Conservation (phyloP, 2,329 filamentous ascomycete species). For the Xylaria sp. region DNA sequence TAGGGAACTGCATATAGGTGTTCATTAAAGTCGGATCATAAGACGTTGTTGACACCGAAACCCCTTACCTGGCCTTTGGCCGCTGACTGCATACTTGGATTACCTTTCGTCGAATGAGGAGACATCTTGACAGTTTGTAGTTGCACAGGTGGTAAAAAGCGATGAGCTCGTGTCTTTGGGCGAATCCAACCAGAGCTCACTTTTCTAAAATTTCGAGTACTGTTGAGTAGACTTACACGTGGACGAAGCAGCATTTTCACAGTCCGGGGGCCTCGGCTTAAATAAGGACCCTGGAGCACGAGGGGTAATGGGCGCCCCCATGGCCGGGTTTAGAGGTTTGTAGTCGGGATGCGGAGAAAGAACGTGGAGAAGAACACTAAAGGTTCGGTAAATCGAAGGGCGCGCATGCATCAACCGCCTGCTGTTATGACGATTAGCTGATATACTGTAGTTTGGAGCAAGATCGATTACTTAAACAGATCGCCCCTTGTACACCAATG, state of each 20-base stretch:
- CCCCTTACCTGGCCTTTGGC: conserved; percentile 33
- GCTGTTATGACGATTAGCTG: not conserved
- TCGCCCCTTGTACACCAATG: not conserved
- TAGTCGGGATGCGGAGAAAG: conserved; percentile 30
- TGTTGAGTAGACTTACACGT: conserved; percentile 4
- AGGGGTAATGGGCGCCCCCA: conserved; percentile 24
- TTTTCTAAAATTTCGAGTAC: not conserved
- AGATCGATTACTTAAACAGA: not conserved
- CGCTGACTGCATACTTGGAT: conserved; percentile 18
- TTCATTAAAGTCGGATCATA: conserved; percentile 9
- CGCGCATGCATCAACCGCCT: conserved; percentile 14
- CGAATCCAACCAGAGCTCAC: not conserved
- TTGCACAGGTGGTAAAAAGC: not conserved
- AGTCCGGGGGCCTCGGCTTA: not conserved
- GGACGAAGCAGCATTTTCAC: conserved; percentile 7
- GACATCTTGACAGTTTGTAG: conserved; percentile 33
- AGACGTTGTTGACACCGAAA: not conserved
- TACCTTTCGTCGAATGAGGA: conserved; percentile 37
- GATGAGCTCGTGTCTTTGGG: not conserved
- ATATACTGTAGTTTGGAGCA: not conserved
- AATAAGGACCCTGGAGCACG: conserved; percentile 7
- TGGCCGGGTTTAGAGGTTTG: not conserved
- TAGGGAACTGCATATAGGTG: conserved; percentile 31
- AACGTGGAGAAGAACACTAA: conserved; percentile 30
- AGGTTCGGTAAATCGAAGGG: conserved; percentile 9